Evolutionary conservation across 2,329 filamentous ascomycete genomes (phyloP), one percentile per base, ranked within the genome.

Genomic region (Ophiostoma fasciatum): DNA sequence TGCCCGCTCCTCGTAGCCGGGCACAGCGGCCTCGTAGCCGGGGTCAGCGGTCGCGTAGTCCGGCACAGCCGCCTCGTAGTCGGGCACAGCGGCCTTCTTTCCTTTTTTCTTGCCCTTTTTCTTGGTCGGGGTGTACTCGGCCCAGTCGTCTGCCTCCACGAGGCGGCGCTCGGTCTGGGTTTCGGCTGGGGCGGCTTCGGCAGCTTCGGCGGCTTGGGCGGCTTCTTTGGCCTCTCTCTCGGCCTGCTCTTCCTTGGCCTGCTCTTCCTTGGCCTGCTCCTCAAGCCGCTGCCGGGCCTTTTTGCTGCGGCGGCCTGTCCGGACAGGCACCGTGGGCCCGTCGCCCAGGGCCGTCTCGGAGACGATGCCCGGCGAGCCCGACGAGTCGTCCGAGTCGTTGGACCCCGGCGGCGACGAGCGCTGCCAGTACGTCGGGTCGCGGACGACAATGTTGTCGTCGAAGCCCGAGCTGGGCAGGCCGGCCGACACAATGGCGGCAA

Each of bases 381-480:
- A 27, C 28, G 39, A 39, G 23, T 35, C 31, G 35, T 40, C 38
- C n/a, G 37, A 40, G 34, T 69, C 66, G 44, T 71, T 66, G 4
- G 72, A 68, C 5, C 68, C 68, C 4, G 74, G 73, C 7, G 76
- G 73, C 1, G 75, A 78, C 36, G 72, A 67, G 20, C 78, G 72
- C 34, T 63, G 66, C 44, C 71, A 71, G 48, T 75, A 83, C 2
- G 54, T 59, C 0, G 72, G 69, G 46, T 83, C 66, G 31, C 81
- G 62, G 25, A 79, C 76, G 31, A 83, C 73, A 39, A 83, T 72
- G 28, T 78, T 68, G 5, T 76, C 71, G 47, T 82, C 68, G 43
- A 84, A 83, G 0, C 79, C 79, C 31, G 74, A 70, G n/a, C 74
- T 68, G 49, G 76, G 59, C 33, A 82, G 61, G 2, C 74, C 77